Conservation (phyloP, 2,329 filamentous ascomycete genomes). For the Cladosporium sp. region DNA sequence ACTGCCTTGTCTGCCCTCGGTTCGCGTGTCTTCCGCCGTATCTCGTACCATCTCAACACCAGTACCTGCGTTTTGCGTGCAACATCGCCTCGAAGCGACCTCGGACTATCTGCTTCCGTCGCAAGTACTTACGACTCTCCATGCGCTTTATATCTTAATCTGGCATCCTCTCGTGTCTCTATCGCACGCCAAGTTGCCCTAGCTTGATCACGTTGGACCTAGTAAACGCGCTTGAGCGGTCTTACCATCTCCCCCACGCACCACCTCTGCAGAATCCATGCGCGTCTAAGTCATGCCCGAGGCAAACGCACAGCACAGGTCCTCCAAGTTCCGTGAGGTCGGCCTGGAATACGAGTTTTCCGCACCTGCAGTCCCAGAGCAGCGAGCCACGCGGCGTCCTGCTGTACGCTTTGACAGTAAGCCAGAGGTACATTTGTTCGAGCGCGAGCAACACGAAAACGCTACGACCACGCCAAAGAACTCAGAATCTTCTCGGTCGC, state of each 20-base stretch:
- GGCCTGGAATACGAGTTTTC: constrained; percentile 18
- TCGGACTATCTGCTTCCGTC: neutral
- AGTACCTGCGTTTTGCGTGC: constrained; percentile 13
- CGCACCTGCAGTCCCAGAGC: constrained; percentile 11
- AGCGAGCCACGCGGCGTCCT: constrained; percentile 12
- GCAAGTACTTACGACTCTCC: neutral
- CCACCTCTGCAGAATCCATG: constrained; percentile 12
- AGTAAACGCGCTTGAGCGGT: constrained; percentile 8
- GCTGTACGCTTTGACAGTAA: constrained; percentile 17
- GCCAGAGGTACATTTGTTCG: constrained; percentile 14
- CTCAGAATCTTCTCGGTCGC: neutral
- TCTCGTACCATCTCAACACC: constrained; percentile 6
- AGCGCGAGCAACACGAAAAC: neutral
- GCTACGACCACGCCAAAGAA: neutral
- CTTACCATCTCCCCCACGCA: constrained; percentile 2
- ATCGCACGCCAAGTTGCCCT: constrained; percentile 12
- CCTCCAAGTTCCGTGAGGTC: constrained; percentile 14
- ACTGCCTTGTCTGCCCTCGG: constrained; percentile 10
- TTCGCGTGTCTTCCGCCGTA: constrained; percentile 5
- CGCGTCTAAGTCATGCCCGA: constrained; percentile 17
- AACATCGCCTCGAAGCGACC: constrained; percentile 1
- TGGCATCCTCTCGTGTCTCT: neutral
- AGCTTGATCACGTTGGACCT: constrained; percentile 16
- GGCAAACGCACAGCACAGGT: constrained; percentile 4
- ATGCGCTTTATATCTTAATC: constrained; percentile 6